Base-by-base conservation (phyloP, 345 rosid species). In the Linum usitatissimum region DNA sequence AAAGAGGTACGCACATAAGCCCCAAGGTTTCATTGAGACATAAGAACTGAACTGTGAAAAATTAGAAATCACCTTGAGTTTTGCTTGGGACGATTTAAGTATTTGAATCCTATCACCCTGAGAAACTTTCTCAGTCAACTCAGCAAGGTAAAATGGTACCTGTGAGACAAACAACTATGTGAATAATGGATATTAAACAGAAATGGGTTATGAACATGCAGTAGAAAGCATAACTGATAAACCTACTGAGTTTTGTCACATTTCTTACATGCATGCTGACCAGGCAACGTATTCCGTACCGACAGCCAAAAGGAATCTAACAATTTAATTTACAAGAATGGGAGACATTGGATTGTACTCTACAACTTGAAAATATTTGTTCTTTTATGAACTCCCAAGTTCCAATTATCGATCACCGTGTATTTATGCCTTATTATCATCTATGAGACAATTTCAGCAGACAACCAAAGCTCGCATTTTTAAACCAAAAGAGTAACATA, bases 121-220 rank as follows among this genome's bases (percentile, higher is more conserved):
- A 8, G 58, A 42, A 53, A 84, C 57, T 70, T 79, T 88, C 75
- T 88, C 99, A 3, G 72, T 85, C 79, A 94, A 70, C 80, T 90
- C 97, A 4, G 82, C 91, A 62, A 81, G 80, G 76, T 84, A 90
- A 78, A 72, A 88, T 9, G 99, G 88, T 58, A 55, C 59, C 59
- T 55, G 59, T 7, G 51, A 45, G 3, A 45, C 51, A 45, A 45
- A 45, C 51, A 45, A 9, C 14, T 45, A 45, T 45, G 51, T 4
- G 51, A 45, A 45, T 45, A 10, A 45, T 45, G 51, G 51, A 12
- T 45, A 45, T 45, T 8, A 45, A 45, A 13, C 14, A 45, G 51
- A 45, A 45, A 4, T 10, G 17, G 17, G 7, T 45, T 45, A 45
- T 15, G 51, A 45, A 45, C 15, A 45, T 45, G 51, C 14, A 45